phyloP scores from a whole-genome alignment of 2,329 filamentous ascomycete species.

The Gaeumannomyces tritici region DNA sequence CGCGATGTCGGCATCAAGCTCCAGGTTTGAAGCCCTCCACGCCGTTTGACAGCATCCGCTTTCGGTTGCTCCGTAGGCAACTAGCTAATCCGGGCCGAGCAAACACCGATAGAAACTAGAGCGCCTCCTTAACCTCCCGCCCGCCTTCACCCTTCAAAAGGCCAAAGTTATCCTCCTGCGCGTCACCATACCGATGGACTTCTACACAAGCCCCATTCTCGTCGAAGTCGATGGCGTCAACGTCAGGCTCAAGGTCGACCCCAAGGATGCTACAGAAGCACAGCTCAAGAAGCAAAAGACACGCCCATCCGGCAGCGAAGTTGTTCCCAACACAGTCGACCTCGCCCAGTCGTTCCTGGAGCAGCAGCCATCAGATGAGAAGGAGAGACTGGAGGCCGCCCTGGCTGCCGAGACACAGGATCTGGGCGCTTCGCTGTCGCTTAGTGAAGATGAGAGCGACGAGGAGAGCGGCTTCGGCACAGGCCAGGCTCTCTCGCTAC shows the following conservation, averaged over 20 bases:
- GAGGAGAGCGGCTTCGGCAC: conserved; percentile 57
- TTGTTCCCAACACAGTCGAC: conserved; percentile 60
- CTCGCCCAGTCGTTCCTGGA: conserved; percentile 72
- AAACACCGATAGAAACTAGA: conserved; percentile 58
- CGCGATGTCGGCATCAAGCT: conserved; percentile 75
- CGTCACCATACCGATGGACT: conserved; percentile 77
- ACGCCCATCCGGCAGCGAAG: conserved; percentile 16
- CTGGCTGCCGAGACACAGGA: conserved; percentile 54
- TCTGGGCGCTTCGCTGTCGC: conserved; percentile 48
- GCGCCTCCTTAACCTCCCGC: conserved; percentile 62
- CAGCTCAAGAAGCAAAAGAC: conserved; percentile 18
- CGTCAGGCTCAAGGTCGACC: conserved; percentile 50
- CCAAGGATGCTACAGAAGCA: conserved; percentile 24
- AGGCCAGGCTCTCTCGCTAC: conserved; percentile 59
- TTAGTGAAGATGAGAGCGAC: conserved; percentile 50
- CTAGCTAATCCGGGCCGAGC: background rate
- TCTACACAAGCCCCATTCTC: conserved; percentile 74
- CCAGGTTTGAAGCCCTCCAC: conserved; percentile 42
- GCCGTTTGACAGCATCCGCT: conserved; percentile 4
- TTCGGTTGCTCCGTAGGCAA: background rate
- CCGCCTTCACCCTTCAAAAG: conserved; percentile 59
- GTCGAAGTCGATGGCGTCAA: conserved; percentile 77
- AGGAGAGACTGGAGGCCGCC: conserved; percentile 58
- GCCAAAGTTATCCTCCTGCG: conserved; percentile 69
- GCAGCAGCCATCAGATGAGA: conserved; percentile 57